A percentile compares a stretch with the other conserved stretches of the same genome.
Evolutionary conservation across 805 yeast species (phyloP).

Genomic region (Metschnikowia arizonensis): DNA sequence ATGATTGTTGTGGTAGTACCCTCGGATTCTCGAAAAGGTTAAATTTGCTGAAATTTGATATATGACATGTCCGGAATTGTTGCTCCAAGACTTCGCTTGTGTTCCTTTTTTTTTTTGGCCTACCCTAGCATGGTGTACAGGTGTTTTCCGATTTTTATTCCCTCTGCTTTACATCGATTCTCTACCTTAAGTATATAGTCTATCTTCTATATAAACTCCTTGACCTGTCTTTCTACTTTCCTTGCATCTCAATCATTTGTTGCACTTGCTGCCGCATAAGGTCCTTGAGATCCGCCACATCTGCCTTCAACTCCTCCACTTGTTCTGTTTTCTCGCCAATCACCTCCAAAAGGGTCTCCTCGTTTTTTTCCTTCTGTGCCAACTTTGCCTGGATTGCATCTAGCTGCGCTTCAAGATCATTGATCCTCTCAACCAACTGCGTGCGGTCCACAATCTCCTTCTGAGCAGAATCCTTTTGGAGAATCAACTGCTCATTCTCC

Average conservation of each 20-base stretch:
- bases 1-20: too few species aligned
- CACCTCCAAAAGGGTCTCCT: constrained; percentile 59
- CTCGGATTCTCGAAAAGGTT: too few species aligned
- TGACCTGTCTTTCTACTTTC: background rate
- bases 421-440: constrained; percentile 26
- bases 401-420: constrained; percentile 27
- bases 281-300: constrained; percentile 84
- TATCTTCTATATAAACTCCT: too few species aligned
- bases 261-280: constrained; percentile 80
- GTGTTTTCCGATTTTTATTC: too few species aligned
- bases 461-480: constrained; percentile 63
- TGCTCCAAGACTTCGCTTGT: too few species aligned
- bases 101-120: too few species aligned
- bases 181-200: too few species aligned
- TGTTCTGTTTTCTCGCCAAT: constrained; percentile 86
- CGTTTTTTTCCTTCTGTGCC: constrained; percentile 34
- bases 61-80: too few species aligned
- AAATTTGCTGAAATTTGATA: too few species aligned
- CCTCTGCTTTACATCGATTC: too few species aligned
- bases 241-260: constrained; percentile 49
- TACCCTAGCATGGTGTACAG: too few species aligned
- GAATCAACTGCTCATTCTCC: constrained; percentile 49
- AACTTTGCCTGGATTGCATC: constrained; percentile 27
- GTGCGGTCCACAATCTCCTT: constrained; percentile 54
- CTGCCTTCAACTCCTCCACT: constrained; percentile 82